These are phyloP conservation scores for Colletotrichum sp. DNA, from an alignment of 2,329 filamentous ascomycete species.

Conservation along the genomic window DNA sequence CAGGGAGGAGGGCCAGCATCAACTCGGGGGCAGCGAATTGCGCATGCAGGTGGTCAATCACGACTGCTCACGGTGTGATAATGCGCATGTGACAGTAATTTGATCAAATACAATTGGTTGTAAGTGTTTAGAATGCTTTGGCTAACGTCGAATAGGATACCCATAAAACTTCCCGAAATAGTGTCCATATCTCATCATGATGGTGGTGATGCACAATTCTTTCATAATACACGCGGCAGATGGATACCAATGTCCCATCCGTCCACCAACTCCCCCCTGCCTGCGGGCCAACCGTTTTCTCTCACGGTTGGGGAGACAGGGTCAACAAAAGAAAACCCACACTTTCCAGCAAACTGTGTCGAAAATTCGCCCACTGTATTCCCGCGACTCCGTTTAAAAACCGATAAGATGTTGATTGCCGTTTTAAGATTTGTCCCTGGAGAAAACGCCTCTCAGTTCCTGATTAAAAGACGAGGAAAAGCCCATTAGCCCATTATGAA, in stretches of 20 bases:
- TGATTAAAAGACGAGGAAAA: constrained; percentile 23
- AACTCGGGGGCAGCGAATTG: neutral
- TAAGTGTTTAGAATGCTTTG: constrained; percentile 1
- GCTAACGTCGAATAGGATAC: constrained; percentile 13
- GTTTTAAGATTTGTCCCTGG: constrained; percentile 21
- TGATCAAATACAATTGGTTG: neutral
- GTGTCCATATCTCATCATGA: constrained; percentile 18
- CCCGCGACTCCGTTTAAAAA: constrained; percentile 13
- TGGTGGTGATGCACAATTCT: constrained; percentile 14
- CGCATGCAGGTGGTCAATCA: neutral
- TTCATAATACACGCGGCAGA: constrained; percentile 19
- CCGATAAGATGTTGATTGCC: neutral
- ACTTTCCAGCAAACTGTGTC: constrained; percentile 5
- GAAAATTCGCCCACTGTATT: neutral
- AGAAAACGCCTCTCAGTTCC: constrained; percentile 24
- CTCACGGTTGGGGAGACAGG: neutral
- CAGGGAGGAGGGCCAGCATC: neutral
- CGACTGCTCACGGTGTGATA: neutral
- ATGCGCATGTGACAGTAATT: neutral
- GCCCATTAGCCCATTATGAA: constrained; percentile 25
- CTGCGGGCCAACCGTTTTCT: neutral
- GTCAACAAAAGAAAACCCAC: constrained; percentile 11
- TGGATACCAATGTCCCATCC: neutral
- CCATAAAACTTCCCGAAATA: constrained; percentile 5
- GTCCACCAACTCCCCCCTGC: constrained; percentile 3